Base-by-base conservation (phyloP, 768 basidiomycete genomes). In the Pleurotus citrinopileatus region DNA sequence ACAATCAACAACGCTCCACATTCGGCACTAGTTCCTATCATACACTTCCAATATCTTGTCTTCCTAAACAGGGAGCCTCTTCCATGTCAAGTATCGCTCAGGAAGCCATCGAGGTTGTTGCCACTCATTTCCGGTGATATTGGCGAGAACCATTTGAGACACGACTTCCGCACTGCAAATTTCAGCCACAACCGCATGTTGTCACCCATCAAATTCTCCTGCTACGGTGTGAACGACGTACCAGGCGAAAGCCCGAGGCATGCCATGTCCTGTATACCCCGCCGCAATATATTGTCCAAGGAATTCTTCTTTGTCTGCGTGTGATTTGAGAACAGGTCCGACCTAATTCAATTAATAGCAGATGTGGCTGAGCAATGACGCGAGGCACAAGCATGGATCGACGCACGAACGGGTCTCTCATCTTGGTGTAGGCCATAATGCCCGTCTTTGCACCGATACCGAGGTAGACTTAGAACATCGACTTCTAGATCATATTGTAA, bases 251-350 rank as follows among this genome's bases (percentile, higher is more conserved):
- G 86, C 81, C 3, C 87, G 80, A 3, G 89, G 82, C 88, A 92
- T 91, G 0, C 90, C 91, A 58, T 91, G 90, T 1, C 90, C 90
- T 0, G 81, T 75, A 60, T 81, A 91, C 2, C 89, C 90, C 0
- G 84, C 89, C 5, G 83, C 73, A 12, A 91, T 81, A 61, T 81
- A 91, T 57, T 91, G 89, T 0, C 86, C 86, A 5, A 73, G 60
- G 54, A 74, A 76, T 1, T 60, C 53, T 4, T 63, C 60, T 3
- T 48, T 53, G n/a, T 65, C 52, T 1, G 58, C 57, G 9, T 61
- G 61, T 25, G 64, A 46, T 34, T 65, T 70, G 8, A 80, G 54
- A 2, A 88, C 79, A 1, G 82, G 83, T 17, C 87, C 86, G 13
- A 89, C 84, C 87, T 88, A 57, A 29, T 23, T 6, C 50, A 12